Percentiles rank a stretch among this genome's conserved stretches.
Evolutionary conservation across 805 yeast species (phyloP).

Genomic region (Yarrowia sp.): DNA sequence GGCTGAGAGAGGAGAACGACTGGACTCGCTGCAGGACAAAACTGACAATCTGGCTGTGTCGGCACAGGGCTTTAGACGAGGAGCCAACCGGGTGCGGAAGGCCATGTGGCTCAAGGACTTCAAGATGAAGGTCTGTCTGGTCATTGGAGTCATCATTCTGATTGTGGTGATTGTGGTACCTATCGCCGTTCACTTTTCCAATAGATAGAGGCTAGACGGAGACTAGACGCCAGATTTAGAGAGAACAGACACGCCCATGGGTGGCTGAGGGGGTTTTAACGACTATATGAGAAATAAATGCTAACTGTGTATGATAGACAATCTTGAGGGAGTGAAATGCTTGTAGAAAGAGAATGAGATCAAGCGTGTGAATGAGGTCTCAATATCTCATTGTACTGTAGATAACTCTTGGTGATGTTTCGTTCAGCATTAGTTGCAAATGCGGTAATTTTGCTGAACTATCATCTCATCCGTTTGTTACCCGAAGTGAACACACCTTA

Average conservation of each 20-base stretch:
- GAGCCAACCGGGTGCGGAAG: constrained; percentile 96
- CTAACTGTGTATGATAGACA: neutral
- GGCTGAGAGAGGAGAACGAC: constrained; percentile 91
- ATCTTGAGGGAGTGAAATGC: too few relatives aligned
- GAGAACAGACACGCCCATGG: too few relatives aligned
- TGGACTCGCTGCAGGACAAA: constrained; percentile 89
- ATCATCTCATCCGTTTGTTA: too few relatives aligned
- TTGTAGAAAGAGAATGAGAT: too few relatives aligned
- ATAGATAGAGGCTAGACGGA: neutral
- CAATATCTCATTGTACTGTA: too few relatives aligned
- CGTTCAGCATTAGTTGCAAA: too few relatives aligned
- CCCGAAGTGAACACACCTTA: too few relatives aligned
- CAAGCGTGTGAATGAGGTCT: too few relatives aligned
- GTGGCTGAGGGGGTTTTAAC: neutral
- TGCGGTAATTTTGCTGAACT: too few relatives aligned
- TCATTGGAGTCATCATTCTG: constrained; percentile 77
- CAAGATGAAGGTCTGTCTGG: constrained; percentile 92
- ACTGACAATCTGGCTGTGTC: constrained; percentile 90
- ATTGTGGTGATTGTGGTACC: constrained; percentile 35
- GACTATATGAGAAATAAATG: constrained; percentile 2
- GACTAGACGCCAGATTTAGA: neutral
- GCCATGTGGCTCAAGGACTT: constrained; percentile 99
- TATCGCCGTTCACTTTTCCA: constrained; percentile 30
- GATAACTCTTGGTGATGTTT: too few relatives aligned
- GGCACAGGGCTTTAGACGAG: constrained; percentile 94